A percentile compares a stretch with the other conserved stretches of the same genome.
Conservation (phyloP, 768 basidiomycete genomes). For the Termitomyces titanicus region DNA sequence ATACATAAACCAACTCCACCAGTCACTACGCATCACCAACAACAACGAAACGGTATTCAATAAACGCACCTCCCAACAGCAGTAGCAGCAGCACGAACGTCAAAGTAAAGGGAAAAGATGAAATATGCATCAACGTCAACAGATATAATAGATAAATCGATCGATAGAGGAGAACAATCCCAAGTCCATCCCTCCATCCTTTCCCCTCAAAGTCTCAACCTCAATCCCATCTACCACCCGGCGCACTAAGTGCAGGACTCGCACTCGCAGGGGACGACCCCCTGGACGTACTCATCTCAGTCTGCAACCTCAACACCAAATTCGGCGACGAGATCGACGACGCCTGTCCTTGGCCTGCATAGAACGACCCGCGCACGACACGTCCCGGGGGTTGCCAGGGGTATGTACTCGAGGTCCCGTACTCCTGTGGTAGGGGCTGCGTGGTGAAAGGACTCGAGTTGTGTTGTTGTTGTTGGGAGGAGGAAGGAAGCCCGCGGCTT, state of each 20-base stretch:
- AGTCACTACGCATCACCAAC: too few species aligned
- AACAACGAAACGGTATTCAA: too few species aligned
- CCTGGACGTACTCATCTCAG: neutral
- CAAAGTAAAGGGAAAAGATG: neutral
- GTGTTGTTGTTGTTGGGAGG: neutral
- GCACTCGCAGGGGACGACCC: neutral
- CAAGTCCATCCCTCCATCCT: neutral
- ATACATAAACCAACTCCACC: too few species aligned
- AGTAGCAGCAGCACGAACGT: neutral
- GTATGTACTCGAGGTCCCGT: neutral
- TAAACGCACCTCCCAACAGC: too few species aligned
- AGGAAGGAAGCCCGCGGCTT: slow-evolving; percentile 12
- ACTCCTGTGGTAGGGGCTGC: slow-evolving; percentile 4
- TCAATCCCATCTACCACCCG: neutral
- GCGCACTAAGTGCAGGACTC: neutral
- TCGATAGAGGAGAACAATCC: neutral
- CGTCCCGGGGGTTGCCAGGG: slow-evolving; percentile 6
- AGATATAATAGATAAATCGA: neutral
- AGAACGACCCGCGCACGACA: slow-evolving; percentile 9
- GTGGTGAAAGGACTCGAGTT: neutral
- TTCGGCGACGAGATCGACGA: slow-evolving; percentile 16
- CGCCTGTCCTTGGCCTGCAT: slow-evolving; percentile 2
- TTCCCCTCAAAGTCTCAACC: neutral
- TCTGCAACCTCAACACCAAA: slow-evolving; percentile 10
- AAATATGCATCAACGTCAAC: neutral